Conservation (phyloP, 768 basidiomycete genomes). For the Psilocybe tampanensis region DNA sequence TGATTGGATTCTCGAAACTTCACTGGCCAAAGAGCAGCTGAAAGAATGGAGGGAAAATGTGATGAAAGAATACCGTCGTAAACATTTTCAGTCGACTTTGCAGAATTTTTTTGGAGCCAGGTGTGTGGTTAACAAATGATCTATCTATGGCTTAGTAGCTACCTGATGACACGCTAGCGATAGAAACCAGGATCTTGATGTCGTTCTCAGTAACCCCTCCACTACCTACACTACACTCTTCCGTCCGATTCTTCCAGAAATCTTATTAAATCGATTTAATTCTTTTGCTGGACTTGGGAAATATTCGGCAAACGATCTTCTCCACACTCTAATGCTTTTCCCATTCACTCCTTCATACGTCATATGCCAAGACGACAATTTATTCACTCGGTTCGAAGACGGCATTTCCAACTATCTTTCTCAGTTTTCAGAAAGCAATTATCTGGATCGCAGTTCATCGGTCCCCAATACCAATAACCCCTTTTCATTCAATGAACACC, state of each 20-base stretch:
- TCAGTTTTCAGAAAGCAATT: constrained; percentile 3
- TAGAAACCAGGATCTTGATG: no score
- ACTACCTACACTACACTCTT: no score
- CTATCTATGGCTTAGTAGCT: no score
- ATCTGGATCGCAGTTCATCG: not conserved
- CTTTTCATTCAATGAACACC: constrained; percentile 10
- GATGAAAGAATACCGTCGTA: not conserved
- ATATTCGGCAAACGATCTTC: constrained; percentile 15
- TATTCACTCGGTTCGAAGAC: not conserved
- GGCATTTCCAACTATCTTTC: constrained; percentile 6
- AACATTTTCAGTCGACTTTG: no score
- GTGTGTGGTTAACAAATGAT: no score
- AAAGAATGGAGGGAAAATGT: constrained; percentile 3
- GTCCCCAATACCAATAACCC: constrained; percentile 8
- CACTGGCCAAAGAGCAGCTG: not conserved
- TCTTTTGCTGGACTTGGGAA: constrained; percentile 14
- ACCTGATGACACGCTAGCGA: no score
- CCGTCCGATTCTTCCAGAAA: constrained; percentile 7
- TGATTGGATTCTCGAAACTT: constrained; percentile 14
- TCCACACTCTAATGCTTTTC: constrained; percentile 1
- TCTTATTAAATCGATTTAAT: constrained; percentile 1
- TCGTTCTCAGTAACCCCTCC: no score
- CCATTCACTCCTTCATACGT: constrained; percentile 7
- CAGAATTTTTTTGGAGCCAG: no score
- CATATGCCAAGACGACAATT: constrained; percentile 5